A percentile compares a stretch with the other conserved stretches of the same genome.
Conservation (phyloP, 108 stramenopile species). For the Cylindrotheca fusiformis region DNA sequence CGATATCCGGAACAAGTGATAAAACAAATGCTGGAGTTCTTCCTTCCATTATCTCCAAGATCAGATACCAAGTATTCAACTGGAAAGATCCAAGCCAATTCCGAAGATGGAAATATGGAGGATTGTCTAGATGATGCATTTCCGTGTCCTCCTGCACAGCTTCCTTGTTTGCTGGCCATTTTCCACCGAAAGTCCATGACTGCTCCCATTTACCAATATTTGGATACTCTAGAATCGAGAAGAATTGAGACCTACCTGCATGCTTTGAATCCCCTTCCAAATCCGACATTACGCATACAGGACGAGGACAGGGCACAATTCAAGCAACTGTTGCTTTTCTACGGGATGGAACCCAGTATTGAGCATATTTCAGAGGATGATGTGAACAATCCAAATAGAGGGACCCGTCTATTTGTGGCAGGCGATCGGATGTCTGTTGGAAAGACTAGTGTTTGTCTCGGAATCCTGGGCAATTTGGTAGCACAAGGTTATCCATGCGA, state of each 20-base stretch:
- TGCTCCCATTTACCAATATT: slow-evolving; percentile 7
- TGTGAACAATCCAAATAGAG: slow-evolving; percentile 3
- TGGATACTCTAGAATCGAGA: slow-evolving; percentile 7
- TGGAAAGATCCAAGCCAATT: slow-evolving; percentile 21
- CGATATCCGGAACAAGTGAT: too few relatives aligned
- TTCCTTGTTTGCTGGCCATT: slow-evolving; percentile 21
- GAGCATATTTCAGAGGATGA: background rate
- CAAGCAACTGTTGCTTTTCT: background rate
- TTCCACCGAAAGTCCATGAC: slow-evolving; percentile 5
- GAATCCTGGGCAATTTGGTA: slow-evolving; percentile 63
- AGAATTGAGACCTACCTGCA: slow-evolving; percentile 1
- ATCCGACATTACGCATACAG: background rate
- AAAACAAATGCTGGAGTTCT: background rate
- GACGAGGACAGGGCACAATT: background rate
- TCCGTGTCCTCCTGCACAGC: slow-evolving; percentile 20
- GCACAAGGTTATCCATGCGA: slow-evolving; percentile 45
- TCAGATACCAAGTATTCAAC: slow-evolving; percentile 9
- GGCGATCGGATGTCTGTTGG: slow-evolving; percentile 92
- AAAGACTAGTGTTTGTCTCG: slow-evolving; percentile 91
- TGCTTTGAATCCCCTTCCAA: too few relatives aligned
- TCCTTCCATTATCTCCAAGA: slow-evolving; percentile 1
- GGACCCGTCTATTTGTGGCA: slow-evolving; percentile 76
- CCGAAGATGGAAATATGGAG: slow-evolving; percentile 1
- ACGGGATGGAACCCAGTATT: background rate
- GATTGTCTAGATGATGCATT: background rate